Base-by-base conservation (phyloP, 2,329 filamentous ascomycete genomes). In the Penicillium hordei region DNA sequence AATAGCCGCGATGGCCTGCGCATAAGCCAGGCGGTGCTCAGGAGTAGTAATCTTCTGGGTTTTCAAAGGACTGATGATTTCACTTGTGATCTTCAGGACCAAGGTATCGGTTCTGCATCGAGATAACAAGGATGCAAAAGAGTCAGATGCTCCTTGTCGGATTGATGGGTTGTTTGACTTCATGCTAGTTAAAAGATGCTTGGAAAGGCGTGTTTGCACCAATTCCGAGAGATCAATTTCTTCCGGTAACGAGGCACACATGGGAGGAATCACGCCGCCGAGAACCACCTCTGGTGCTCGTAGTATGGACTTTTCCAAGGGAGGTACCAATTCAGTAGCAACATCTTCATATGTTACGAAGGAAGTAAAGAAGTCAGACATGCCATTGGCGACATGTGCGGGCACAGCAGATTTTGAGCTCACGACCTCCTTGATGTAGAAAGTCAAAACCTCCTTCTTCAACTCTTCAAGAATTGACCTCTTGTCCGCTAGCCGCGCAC, bases 231-330 rank as follows among this genome's bases (percentile, higher is more conserved):
- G 81, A 68, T 99, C 93, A 65, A 94, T 82, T 6, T 79, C 78
- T 29, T 78, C 71, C 1, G 91, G 86, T 7, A 99, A 78, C 29
- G 90, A 85, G 9, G 81, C 75, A 58, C 95, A 81, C 45, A 97
- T 80, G 13, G 89, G 86, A 6, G 88, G 84, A 49, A 97, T 78
- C 25, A 97, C 81, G 61, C 91, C 89, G 65, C 89, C 87, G 29
- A 97, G 80, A 15, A 96, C 86, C 43, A 97, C 88, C 75, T 99
- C 94, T 1, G 94, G 95, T 8, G 93, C 89, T 71, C 95, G 85
- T 45, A 99, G 78, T 55, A 99, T 82, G 6, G 90, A 88, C 76
- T 96, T 97, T 70, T 99, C 94, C 15, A 97, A 79, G 0, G 91
- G 81, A 9, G 93, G 91, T 25, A 95, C 81, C 33, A 97, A 70